Evolutionary conservation across 495 filamentous ascomycete species (phyloP), one percentile per base, ranked within the genome.

Genomic region (Penicillium dipodomyicola): DNA sequence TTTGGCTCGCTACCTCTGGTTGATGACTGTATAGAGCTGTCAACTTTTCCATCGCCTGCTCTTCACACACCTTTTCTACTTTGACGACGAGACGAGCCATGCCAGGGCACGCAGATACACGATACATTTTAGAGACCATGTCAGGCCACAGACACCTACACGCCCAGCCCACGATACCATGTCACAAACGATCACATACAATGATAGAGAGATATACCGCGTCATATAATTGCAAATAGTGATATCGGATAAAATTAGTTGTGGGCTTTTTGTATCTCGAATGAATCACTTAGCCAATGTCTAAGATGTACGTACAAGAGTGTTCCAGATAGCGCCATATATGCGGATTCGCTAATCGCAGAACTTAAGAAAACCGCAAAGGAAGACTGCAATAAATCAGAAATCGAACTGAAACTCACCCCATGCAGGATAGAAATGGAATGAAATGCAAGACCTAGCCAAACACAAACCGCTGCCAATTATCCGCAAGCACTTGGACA

Each of bases 381-480:
- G 5, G 30, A n/a, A 48, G 17, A 39, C 3, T 50, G 19, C 33
- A 51, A 15, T 5, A 17, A 39, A 27, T 27, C 32, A 48, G 15
- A 32, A 23, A 30, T 23, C 3, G 23, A 23, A 15, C 20, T 10
- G 6, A 25, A 4, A 20, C 32, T 39, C 48, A 29, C 8, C 30
- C 15, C 48, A 52, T 22, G 35, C 33, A 51, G 33, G 25, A 52
- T n/a, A 30, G 37, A 23, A 5, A 52, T 33, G 5, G 41, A 27
- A 41, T 3, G 35, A 25, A 42, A 37, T 25, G 12, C 29, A 54
- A 48, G 15, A 8, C 41, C 40, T 54, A 72, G 4, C 89, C 92
- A 69, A 88, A 92, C 15, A 91, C 80, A 68, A 96, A 97, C 37
- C 77, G 75, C 52, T 74, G 83, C 86, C 91, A 97, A 65, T 98